Evolutionary conservation across 768 basidiomycete species (phyloP).

Genomic region (Auricularia sp.): DNA sequence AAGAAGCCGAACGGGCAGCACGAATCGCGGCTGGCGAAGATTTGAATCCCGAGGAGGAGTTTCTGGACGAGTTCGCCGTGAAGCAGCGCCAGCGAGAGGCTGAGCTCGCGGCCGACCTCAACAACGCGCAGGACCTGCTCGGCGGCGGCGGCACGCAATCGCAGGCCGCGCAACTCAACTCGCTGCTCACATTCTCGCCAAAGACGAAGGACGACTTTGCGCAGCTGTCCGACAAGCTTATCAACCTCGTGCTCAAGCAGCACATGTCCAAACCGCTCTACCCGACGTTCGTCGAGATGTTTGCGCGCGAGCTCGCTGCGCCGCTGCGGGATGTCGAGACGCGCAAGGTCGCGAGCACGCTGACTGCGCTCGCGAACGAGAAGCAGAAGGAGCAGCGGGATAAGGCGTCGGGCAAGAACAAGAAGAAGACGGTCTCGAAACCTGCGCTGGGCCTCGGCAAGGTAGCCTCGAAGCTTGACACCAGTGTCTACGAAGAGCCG

Average conservation of each 20-base stretch:
- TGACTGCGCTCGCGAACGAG: conserved; percentile 87
- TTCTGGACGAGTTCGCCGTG: conserved; percentile 53
- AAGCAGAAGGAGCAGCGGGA: conserved; percentile 89
- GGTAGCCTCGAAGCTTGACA: conserved; percentile 62
- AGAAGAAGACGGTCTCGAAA: conserved; percentile 58
- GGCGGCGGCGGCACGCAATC: conserved; percentile 36
- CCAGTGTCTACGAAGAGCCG: conserved; percentile 73
- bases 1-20: conserved; percentile 66
- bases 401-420: conserved; percentile 84
- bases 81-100: conserved; percentile 65
- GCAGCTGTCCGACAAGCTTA: conserved; percentile 59
- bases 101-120: conserved; percentile 82
- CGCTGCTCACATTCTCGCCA: conserved; percentile 67
- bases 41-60: conserved; percentile 35
- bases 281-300: conserved; percentile 71
- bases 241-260: conserved; percentile 64
- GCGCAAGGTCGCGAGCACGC: conserved; percentile 72
- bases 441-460: conserved; percentile 72
- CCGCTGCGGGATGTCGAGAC: conserved; percentile 87
- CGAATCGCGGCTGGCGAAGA: conserved; percentile 32
- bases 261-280: conserved; percentile 81
- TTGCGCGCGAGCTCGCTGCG: conserved; percentile 62
- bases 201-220: conserved; percentile 86
- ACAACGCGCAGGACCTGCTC: conserved; percentile 71
- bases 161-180: conserved; percentile 47